phyloP scores from a whole-genome alignment of 2,329 filamentous ascomycete species.

The Colletotrichum caudatum region DNA sequence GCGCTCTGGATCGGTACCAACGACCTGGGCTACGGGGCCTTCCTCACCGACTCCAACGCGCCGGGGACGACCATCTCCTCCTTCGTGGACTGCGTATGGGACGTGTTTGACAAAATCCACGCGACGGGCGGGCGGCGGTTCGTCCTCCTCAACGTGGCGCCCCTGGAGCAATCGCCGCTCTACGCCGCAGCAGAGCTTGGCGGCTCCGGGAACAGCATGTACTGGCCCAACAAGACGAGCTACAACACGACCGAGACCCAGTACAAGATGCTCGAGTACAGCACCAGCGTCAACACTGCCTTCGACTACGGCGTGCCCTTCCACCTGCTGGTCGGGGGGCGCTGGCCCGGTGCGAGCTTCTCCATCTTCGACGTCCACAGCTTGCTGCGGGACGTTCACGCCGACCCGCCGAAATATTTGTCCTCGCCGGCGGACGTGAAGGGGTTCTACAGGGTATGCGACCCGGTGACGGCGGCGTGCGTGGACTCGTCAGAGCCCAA shows the following conservation, averaged over 20 bases:
- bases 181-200: slow-evolving; percentile 66
- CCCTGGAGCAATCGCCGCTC: slow-evolving; percentile 74
- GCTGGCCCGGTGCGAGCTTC: slow-evolving; percentile 70
- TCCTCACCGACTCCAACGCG: slow-evolving; percentile 74
- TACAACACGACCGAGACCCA: slow-evolving; percentile 62
- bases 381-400: slow-evolving; percentile 74
- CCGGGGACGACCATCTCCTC: slow-evolving; percentile 70
- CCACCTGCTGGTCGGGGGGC: slow-evolving; percentile 55
- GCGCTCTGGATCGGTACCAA: slow-evolving; percentile 86
- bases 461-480: slow-evolving; percentile 51
- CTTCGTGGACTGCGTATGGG: slow-evolving; percentile 77
- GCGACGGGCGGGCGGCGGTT: slow-evolving; percentile 75
- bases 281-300: slow-evolving; percentile 61
- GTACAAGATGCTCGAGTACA: slow-evolving; percentile 61
- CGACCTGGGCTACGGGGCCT: slow-evolving; percentile 75
- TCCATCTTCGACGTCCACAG: slow-evolving; percentile 76
- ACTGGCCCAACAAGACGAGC: slow-evolving; percentile 59
- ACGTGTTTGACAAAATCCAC: slow-evolving; percentile 73
- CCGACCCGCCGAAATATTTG: slow-evolving; percentile 70
- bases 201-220: slow-evolving; percentile 56
- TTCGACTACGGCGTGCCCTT: slow-evolving; percentile 64
- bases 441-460: slow-evolving; percentile 68
- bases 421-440: slow-evolving; percentile 73
- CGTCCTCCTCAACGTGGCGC: slow-evolving; percentile 76
- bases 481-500: slow-evolving; percentile 54